Base-by-base conservation (phyloP, 2,329 filamentous ascomycete genomes). In the Drechslera avenae region DNA sequence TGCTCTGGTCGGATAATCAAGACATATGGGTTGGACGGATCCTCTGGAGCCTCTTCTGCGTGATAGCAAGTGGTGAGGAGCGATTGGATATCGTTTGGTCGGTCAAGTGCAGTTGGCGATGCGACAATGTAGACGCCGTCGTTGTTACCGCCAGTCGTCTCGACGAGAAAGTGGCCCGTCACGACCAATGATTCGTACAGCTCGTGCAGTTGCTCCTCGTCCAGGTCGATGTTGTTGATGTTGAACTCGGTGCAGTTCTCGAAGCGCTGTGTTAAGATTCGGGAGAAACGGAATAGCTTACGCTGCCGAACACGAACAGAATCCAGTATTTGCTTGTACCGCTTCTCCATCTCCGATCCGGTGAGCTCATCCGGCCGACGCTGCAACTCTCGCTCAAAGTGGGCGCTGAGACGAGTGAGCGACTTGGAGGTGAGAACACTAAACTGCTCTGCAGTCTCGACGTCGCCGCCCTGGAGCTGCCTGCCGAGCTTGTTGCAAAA, bases 381-480 rank as follows among this genome's bases (percentile, higher is more conserved):
- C 60, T 93, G 88, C 42, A 97, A 80, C 73, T 99, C 94, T 63
- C 87, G 87, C 72, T 97, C 94, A 63, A 97, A 99, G 14, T 94
- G 94, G 54, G 87, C 83, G 67, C 90, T 96, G 45, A 99, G 81
- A 41, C 94, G 88, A 62, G 89, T 89, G 54, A 97, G 81, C 7
- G 93, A 92, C 75, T 97, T 97, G 67, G 90, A 92, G 1, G 94
- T 97, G 56, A 99, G 81, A 19, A 90, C 90, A 72, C 84, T 95
- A 73, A 99, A 99, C 71, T 99, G 94, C 77, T 97, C 94, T 1
- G 94, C 94, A 34, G 97, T 94, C 76, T 97, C 93, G 33, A 97
- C 89, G 71, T 97, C 91, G 56, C 94, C 95, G 23, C 90, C 89
- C 62, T 95, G 87, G n/a, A 99, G 82, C 70, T 94, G 89, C 40